phyloP scores from a whole-genome alignment of 2,329 filamentous ascomycete species.

The Penicillium sp. region DNA sequence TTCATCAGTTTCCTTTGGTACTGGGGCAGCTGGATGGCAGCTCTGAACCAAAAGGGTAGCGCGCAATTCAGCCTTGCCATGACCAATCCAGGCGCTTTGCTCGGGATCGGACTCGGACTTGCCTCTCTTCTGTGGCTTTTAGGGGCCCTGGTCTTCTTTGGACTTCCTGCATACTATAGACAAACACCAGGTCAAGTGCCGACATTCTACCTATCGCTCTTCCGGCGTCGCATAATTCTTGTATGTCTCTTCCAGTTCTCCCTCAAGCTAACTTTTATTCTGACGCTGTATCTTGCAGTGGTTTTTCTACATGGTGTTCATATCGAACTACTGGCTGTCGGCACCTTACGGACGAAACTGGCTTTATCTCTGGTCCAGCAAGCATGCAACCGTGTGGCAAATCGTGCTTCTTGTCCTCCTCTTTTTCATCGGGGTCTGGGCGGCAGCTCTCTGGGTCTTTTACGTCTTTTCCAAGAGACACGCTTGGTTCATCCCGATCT shows the following conservation, averaged over 20 bases:
- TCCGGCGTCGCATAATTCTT: slow-evolving; percentile 62
- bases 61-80: not conserved
- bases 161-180: slow-evolving; percentile 66
- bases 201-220: slow-evolving; percentile 62
- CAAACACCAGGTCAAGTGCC: slow-evolving; percentile 63
- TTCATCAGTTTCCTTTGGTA: slow-evolving; percentile 66
- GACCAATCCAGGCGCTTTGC: not conserved
- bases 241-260: not conserved
- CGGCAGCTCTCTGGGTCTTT: slow-evolving; percentile 47
- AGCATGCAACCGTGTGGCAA: slow-evolving; percentile 56
- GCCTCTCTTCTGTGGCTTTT: slow-evolving; percentile 57
- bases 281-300: slow-evolving; percentile 60
- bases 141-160: slow-evolving; percentile 56
- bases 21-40: slow-evolving; percentile 57
- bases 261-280: not conserved
- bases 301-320: slow-evolving; percentile 54
- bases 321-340: slow-evolving; percentile 62
- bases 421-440: slow-evolving; percentile 59
- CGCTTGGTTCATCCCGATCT: slow-evolving; percentile 66
- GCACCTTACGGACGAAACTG: slow-evolving; percentile 67
- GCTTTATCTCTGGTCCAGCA: slow-evolving; percentile 62
- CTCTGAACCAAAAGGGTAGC: not conserved
- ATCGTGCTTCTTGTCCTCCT: slow-evolving; percentile 52
- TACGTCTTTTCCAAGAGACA: slow-evolving; percentile 58
- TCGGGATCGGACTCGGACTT: slow-evolving; percentile 59